A percentile compares a stretch with the other conserved stretches of the same genome.
phyloP scores from a whole-genome alignment of 139 green algal species.

The Pleodorina starrii region DNA sequence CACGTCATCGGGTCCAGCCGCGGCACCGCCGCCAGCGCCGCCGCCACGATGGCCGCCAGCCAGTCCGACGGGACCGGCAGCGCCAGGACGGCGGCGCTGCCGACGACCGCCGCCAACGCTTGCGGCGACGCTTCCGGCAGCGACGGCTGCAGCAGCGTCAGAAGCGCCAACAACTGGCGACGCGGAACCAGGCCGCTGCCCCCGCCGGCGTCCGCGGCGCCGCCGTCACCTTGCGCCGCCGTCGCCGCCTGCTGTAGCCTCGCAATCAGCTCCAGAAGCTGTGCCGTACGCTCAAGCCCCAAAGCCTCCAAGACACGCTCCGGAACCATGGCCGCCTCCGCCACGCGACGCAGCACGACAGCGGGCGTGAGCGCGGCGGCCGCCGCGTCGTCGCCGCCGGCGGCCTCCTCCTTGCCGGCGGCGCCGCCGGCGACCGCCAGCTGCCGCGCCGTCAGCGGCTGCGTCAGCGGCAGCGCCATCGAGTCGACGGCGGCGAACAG shows the following conservation, averaged over 20 bases:
- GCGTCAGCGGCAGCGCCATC: not conserved
- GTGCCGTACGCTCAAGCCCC: not conserved
- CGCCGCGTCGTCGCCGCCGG: not conserved
- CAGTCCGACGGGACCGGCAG: not conserved
- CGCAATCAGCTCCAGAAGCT: slow-evolving; percentile 24
- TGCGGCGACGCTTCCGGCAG: not conserved
- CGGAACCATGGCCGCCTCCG: slow-evolving; percentile 5
- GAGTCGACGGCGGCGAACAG: slow-evolving; percentile 23
- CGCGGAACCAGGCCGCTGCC: not conserved
- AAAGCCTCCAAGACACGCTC: not conserved
- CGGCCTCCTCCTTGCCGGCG: not conserved
- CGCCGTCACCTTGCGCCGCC: too few species aligned
- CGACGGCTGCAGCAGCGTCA: slow-evolving; percentile 17
- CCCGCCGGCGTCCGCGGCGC: not conserved
- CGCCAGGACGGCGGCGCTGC: slow-evolving; percentile 32
- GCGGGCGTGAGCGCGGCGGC: not conserved
- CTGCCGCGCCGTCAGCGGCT: slow-evolving; percentile 3
- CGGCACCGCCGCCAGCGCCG: not conserved
- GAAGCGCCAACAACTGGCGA: not conserved
- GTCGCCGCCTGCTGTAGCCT: slow-evolving; percentile 30
- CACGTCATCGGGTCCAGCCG: not conserved
- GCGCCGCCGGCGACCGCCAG: not conserved
- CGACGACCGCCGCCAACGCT: slow-evolving; percentile 6
- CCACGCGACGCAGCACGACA: not conserved
- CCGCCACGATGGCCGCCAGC: not conserved